Conservation (phyloP, 176 grass and related monocot genomes). For the Ensete glaucum region DNA sequence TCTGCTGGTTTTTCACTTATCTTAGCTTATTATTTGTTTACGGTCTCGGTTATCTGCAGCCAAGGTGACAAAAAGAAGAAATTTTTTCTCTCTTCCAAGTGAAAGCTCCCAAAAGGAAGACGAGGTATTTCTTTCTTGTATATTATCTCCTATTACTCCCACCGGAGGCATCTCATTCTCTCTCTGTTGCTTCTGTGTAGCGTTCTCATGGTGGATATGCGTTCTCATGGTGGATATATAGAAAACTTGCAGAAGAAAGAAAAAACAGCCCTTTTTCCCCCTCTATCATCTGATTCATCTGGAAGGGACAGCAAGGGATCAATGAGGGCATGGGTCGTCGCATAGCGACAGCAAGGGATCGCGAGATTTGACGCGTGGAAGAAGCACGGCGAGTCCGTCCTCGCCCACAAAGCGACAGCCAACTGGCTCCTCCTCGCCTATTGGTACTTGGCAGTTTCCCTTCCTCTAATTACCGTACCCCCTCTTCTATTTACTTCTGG, state of each 20-base stretch:
- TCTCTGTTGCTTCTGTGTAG: background rate
- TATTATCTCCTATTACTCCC: background rate
- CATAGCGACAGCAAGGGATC: constrained; percentile 9
- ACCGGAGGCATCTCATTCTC: background rate
- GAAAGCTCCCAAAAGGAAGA: too few species aligned
- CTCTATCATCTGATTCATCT: background rate
- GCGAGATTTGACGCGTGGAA: constrained; percentile 16
- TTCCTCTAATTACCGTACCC: background rate
- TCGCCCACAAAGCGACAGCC: background rate
- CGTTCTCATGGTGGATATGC: background rate
- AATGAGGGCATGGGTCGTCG: too few species aligned
- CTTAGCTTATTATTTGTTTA: background rate
- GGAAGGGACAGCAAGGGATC: background rate
- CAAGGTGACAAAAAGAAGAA: too few species aligned
- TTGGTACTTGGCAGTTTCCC: background rate
- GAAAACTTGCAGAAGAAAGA: background rate
- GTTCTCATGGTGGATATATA: background rate
- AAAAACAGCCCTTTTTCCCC: background rate
- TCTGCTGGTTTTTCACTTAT: background rate
- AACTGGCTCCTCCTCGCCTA: background rate
- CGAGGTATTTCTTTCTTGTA: too few species aligned
- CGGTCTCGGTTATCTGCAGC: background rate
- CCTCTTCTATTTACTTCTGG: constrained; percentile 1
- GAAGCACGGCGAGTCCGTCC: constrained; percentile 8
- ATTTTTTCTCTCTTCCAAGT: background rate